Base-by-base conservation (phyloP, 768 basidiomycete genomes). In the Rhodotorula sphaerocarpa region DNA sequence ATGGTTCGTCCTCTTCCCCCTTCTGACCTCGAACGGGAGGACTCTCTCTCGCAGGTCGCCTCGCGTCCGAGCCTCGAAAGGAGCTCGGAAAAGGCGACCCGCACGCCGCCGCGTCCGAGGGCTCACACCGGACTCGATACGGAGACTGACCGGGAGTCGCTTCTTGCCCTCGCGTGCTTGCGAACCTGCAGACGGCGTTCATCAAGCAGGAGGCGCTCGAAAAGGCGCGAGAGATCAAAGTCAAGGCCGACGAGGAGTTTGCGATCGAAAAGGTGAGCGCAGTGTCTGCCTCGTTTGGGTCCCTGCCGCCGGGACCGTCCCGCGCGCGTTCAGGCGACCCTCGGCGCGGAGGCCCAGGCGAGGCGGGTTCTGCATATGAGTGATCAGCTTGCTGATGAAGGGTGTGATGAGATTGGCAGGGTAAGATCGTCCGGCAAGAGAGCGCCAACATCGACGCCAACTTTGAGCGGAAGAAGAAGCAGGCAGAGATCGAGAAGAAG, bases 221-320 rank as follows among this genome's bases (percentile, higher is more conserved):
- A 79, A 99, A 99, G 78, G 92, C 90, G 1, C 80, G 95, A 12
- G 95, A 99, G 78, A 91, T 99, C 65, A 86, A 82, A 67, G 90
- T 96, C 63, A 99, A 99, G 76, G 93, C 95, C 0, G 91, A 99
- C 66, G 92, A 97, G 75, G 93, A 99, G 78, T 97, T 97, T 74
- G 87, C 93, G 25, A 97, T 99, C 70, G 95, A 99, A 76, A 99
- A 99, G 83, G 92, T 78, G 55, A 27, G 75, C 63, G 30, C 7
- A 18, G 18, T 5, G 15, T 11, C 36, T 18, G 16, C 23, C n/a
- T n/a, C n/a, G n/a, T n/a, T n/a, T n/a, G n/a, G n/a, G n/a, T n/a
- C n/a, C n/a, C n/a, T n/a, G n/a, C n/a, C n/a, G n/a, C n/a, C n/a
- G 36, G 36, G 36, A 39, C 36, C 36, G 10, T 39, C n/a, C n/a